Percentiles rank a stretch among this genome's conserved stretches.
Evolutionary conservation across 2,329 filamentous ascomycete genomes (phyloP).

Genomic region (Fusarium chuoi): DNA sequence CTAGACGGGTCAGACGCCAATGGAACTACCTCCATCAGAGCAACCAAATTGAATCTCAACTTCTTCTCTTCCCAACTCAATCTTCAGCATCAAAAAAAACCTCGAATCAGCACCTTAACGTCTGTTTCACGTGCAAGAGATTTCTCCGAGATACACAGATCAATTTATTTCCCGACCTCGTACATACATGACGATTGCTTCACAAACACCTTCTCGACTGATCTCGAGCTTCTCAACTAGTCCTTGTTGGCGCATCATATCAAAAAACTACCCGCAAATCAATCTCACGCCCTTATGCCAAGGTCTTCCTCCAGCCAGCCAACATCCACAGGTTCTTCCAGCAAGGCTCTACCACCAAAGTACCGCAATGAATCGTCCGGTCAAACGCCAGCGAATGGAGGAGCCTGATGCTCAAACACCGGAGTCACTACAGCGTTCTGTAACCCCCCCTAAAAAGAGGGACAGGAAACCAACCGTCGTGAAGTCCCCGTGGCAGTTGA

Average conservation of each 20-base stretch:
- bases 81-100: not conserved
- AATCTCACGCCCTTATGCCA: not conserved
- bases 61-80: not conserved
- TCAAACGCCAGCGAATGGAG: conserved; percentile 47
- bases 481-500: conserved; percentile 77
- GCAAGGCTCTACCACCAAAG: not conserved
- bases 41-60: not conserved
- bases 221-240: not conserved
- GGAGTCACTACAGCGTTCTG: conserved; percentile 50
- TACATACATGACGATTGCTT: conserved; percentile 7
- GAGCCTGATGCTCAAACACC: conserved; percentile 24
- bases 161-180: conserved; percentile 27
- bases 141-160: conserved; percentile 8
- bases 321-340: no score
- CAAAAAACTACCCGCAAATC: not conserved
- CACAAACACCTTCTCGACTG: not conserved
- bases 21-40: not conserved
- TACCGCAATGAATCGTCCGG: conserved; percentile 44
- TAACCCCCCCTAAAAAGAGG: conserved; percentile 59
- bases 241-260: not conserved
- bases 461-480: conserved; percentile 44
- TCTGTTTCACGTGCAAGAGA: not conserved
- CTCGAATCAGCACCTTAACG: no score
- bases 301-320: not conserved
- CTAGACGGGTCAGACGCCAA: not conserved